Base-by-base conservation (phyloP, 169 alveolate species). In the Eimeria sp. region DNA sequence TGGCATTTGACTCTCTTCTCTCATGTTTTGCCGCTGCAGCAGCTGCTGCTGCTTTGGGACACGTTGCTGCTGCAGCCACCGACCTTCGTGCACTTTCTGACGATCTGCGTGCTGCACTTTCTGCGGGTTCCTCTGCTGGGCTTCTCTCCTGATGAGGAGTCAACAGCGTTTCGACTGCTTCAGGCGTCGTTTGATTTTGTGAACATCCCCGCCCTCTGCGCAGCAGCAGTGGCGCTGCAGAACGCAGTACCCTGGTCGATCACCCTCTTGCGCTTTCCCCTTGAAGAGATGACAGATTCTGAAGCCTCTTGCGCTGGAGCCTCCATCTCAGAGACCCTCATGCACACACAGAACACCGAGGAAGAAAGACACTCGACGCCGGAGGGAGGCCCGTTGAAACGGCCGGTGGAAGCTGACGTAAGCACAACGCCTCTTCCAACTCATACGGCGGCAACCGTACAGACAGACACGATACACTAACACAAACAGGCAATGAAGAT, bases 51-150 rank as follows among this genome's bases (percentile, higher is more conserved):
- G 34, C 93, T 93, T 47, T 63, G 83, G 96, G 87, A 96, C 86
- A 25, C 88, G 30, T 14, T 96, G 88, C 95, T 96, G 96, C 96
- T 97, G 47, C 80, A 61, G 49, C 94, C 94, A 7, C 92, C 95
- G 20, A 27, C 91, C 27, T 80, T 47, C 40, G 47, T 43, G 18
- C 89, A 61, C 73, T 70, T 76, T 72, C 47, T 58, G 7, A 30
- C 94, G 13, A 65, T 57, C n/a, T 43, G 67, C 34, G 20, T 61
- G 9, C 34, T 93, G 76, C 97, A 92, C 16, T 86, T n/a, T n/a
- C 63, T 54, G 80, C 75, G 94, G 92, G 96, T 82, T n/a, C 88
- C 83, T 58, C 96, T 78, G 34, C 49, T 63, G 61, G 51, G 83
- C 13, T 72, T 30, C 27, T 94, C 75, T 6, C 93, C 72, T 61